Conservation (phyloP, 2,329 filamentous ascomycete species). For the Arthrobotrys sphaeroides region DNA sequence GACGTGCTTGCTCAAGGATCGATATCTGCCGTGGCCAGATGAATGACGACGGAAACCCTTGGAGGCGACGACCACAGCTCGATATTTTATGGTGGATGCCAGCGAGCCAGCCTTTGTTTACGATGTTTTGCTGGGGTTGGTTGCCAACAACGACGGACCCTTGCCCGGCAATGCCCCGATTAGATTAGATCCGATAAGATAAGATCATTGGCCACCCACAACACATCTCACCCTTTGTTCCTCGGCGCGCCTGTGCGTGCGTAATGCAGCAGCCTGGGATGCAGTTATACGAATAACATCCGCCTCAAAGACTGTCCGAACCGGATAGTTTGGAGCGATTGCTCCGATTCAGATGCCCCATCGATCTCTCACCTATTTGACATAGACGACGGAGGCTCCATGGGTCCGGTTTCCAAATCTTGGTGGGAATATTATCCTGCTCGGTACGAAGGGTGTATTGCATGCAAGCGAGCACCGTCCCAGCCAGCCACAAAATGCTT, state of each 20-base stretch:
- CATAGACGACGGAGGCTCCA: too few relatives aligned
- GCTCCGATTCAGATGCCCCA: too few relatives aligned
- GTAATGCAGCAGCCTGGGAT: too few relatives aligned
- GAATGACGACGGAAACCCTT: background rate
- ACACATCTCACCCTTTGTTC: too few relatives aligned
- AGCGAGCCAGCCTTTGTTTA: constrained; percentile 30
- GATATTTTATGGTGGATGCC: constrained; percentile 23
- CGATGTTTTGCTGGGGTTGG: background rate
- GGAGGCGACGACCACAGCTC: background rate
- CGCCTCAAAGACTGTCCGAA: too few relatives aligned
- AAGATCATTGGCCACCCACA: too few relatives aligned
- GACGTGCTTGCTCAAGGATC: background rate
- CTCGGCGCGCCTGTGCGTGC: too few relatives aligned
- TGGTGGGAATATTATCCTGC: background rate
- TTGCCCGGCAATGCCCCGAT: background rate
- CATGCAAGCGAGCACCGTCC: constrained; percentile 29
- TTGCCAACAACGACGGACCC: constrained; percentile 38
- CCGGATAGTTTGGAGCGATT: too few relatives aligned
- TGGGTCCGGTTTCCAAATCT: background rate
- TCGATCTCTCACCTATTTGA: too few relatives aligned
- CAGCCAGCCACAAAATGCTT: constrained; percentile 32
- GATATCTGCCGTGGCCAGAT: background rate
- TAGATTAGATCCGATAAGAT: background rate
- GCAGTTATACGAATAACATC: too few relatives aligned
- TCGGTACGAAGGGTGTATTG: background rate